Percentiles rank a stretch among this genome's conserved stretches.
These are phyloP conservation scores for Acacia concinna DNA, from an alignment of 331 rosid genomes.

Conservation along the genomic window DNA sequence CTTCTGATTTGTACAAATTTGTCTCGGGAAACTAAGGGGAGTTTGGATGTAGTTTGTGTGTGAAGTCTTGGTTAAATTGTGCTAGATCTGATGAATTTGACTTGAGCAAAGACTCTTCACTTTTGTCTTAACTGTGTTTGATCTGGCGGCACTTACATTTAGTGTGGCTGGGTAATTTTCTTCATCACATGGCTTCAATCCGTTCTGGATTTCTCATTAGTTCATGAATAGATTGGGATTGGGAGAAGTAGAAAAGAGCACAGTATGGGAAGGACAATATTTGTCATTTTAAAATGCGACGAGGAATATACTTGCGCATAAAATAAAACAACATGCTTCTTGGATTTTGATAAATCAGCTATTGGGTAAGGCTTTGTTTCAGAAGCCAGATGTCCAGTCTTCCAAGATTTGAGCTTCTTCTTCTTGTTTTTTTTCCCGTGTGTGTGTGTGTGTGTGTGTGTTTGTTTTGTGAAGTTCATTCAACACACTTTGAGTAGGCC, in stretches of 20 bases:
- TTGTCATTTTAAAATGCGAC: not conserved
- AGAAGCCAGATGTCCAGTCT: not conserved
- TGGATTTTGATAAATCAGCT: not conserved
- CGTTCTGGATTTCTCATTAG: not conserved
- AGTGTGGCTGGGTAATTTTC: not conserved
- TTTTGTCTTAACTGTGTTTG: not conserved
- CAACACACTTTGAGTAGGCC: not conserved
- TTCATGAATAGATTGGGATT: not conserved
- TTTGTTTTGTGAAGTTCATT: not conserved
- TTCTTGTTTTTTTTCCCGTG: too few relatives aligned
- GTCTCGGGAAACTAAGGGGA: not conserved
- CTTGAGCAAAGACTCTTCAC: not conserved
- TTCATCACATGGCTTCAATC: not conserved
- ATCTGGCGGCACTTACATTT: not conserved
- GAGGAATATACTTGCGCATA: not conserved
- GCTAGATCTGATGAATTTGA: not conserved
- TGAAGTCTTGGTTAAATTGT: not conserved
- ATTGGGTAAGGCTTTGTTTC: not conserved
- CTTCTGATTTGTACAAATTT: not conserved
- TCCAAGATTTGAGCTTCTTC: not conserved
- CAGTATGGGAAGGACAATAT: not conserved
- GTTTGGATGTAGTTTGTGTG: not conserved
- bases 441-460: too few relatives aligned
- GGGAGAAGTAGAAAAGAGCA: constrained; percentile 5
- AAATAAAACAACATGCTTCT: not conserved